Evolutionary conservation across 2,329 filamentous ascomycete species (phyloP), one percentile per base, ranked within the genome.

Genomic region (Emmonsiellopsis sp.): DNA sequence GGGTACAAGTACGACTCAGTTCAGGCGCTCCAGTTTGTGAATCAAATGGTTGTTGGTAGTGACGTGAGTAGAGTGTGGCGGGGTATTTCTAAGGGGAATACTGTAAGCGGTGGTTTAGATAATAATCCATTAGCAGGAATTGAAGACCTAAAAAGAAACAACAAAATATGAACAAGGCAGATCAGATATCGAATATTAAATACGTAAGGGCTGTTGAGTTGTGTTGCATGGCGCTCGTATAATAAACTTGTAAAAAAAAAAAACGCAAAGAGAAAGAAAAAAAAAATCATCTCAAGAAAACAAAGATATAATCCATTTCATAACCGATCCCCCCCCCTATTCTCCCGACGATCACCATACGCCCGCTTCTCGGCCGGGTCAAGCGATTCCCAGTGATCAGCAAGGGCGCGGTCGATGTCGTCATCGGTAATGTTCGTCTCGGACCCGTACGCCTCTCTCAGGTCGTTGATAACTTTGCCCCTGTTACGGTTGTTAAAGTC

Each of bases 281-380:
- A 47, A 53, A 53, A 53, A 34, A 53, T 27, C 21, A 27, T 27
- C 21, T 27, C 21, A 52, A 52, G 33, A 50, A 39, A 47, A 51
- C 53, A n/a, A 17, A 47, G 54, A 52, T 48, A 11, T 9, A 13
- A 13, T 17, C 9, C n/a, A 45, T 48, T 11, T 49, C 39, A 39
- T 33, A 47, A 47, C 32, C 45, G 32, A 47, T 40, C 34, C 17
- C 46, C 21, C 21, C 21, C 21, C 21, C 21, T 43, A n/a, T 33
- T 43, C 42, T 45, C 42, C n/a, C 42, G 51, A 32, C 56, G 51
- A 31, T 60, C 58, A 5, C 56, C 58, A 42, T 56, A 60, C 43
- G 53, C 44, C 7, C 61, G 58, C 56, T 73, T 69, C 49, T 61
- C 61, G 55, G 68, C 68, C 17, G 62, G 58, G 50, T 67, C 51